Percentiles rank a stretch among this genome's conserved stretches.
phyloP scores from a whole-genome alignment of 2,329 filamentous ascomycete species.

The Tetracladium maxilliforme region DNA sequence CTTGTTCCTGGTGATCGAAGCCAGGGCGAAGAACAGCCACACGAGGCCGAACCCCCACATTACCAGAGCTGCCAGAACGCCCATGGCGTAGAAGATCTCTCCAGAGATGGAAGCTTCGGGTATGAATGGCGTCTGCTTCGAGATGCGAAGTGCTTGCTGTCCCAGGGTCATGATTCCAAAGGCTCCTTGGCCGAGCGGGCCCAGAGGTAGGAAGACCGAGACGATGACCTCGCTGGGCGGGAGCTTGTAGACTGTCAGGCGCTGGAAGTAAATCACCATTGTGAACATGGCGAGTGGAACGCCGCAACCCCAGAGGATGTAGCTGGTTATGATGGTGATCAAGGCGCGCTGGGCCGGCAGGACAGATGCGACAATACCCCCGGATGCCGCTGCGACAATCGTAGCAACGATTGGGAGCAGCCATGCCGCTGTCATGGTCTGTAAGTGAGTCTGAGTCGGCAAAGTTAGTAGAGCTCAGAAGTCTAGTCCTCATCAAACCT shows the following conservation, averaged over 20 bases:
- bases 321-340: slow-evolving; percentile 47
- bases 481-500: too few relatives aligned
- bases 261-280: slow-evolving; percentile 54
- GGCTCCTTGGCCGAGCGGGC: slow-evolving; percentile 51
- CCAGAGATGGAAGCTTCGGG: slow-evolving; percentile 23
- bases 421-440: slow-evolving; percentile 47
- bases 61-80: slow-evolving; percentile 33
- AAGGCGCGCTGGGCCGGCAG: slow-evolving; percentile 39
- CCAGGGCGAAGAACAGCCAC: slow-evolving; percentile 37
- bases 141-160: slow-evolving; percentile 24
- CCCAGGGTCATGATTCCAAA: slow-evolving; percentile 31
- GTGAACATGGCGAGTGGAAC: slow-evolving; percentile 45
- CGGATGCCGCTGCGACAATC: slow-evolving; percentile 49
- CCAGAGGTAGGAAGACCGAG: slow-evolving; percentile 51
- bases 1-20: slow-evolving; percentile 24
- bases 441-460: slow-evolving; percentile 30
- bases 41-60: slow-evolving; percentile 41
- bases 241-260: slow-evolving; percentile 50
- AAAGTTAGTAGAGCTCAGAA: too few relatives aligned
- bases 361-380: slow-evolving; percentile 46
- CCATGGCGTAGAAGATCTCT: slow-evolving; percentile 40
- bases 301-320: slow-evolving; percentile 55
- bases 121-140: slow-evolving; percentile 20
- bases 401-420: slow-evolving; percentile 52
- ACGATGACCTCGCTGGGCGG: slow-evolving; percentile 54